Evolutionary conservation across 2,329 filamentous ascomycete species (phyloP), one percentile per base, ranked within the genome.

Genomic region (Catunica adiposa): DNA sequence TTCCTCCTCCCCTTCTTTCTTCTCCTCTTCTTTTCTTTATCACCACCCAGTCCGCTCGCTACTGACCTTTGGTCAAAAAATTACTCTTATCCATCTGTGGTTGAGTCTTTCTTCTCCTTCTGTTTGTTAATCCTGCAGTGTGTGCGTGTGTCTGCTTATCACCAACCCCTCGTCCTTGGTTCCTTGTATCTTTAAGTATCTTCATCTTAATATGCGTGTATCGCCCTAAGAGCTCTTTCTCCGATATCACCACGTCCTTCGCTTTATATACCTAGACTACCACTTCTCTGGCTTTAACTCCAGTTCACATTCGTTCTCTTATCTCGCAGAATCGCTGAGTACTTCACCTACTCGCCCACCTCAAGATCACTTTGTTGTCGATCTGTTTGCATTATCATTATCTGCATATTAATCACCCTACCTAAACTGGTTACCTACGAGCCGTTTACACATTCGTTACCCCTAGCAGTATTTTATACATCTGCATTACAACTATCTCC

Each of bases 11-110:
- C 26, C 34, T 55, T 51, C 26, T 55, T 38, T 17, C 44, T 53
- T 58, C 51, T 20, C 34, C 51, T 51, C 23, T 57, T 50, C 34
- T 22, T 31, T 47, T 53, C 26, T 55, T 55, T 8, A 23, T 56
- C 58, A 46, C 51, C 42, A 48, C 44, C 25, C 20, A 38, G 22
- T 51, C 34, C 54, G 48, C n/a, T 59, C 59, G 55, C 55, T 53
- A 51, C 40, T 53, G 52, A 54, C 23, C 52, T 44, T 44, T 54
- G 37, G 52, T 54, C 34, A 20, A 53, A 38, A 20, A 53, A 20
- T n/a, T 31, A 29, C 29, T 23, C 20, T 53, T 53, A 20, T 53
- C 14, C 40, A 17, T 5, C 20, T 17, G 40, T 44, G 40, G 40
- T 44, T 44, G 15, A 44, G 29, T 44, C 3, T 44, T 44, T 14